Conservation (phyloP, 225 moss, liverwort and hornwort genomes). For the Lunularia cruciata region DNA sequence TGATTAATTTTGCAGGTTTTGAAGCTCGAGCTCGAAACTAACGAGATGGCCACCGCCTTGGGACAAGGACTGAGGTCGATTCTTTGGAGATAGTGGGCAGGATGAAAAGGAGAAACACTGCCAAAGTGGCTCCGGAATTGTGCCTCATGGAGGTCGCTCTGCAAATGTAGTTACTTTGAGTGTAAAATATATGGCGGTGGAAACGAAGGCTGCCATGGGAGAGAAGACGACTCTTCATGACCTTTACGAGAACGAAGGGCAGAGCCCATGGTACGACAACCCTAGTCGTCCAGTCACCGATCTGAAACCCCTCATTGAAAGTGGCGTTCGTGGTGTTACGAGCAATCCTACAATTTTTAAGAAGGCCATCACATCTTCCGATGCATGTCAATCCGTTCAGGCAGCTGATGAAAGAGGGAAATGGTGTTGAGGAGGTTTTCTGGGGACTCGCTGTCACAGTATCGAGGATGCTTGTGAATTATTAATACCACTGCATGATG, state of each 20-base stretch:
- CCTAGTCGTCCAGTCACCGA: constrained; percentile 75
- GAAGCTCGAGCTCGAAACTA: too few relatives aligned
- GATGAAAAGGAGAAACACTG: too few relatives aligned
- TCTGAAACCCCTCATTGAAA: constrained; percentile 78
- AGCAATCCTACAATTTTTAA: constrained; percentile 98
- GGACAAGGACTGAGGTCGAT: too few relatives aligned
- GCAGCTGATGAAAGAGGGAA: constrained; percentile 68
- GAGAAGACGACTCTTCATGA: constrained; percentile 87
- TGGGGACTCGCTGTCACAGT: constrained; percentile 85
- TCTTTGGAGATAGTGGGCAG: too few relatives aligned
- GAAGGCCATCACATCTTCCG: constrained; percentile 80
- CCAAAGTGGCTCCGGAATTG: too few relatives aligned
- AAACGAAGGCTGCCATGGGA: constrained; percentile 38
- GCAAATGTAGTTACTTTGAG: too few relatives aligned
- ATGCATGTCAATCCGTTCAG: constrained; percentile 91
- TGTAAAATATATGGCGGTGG: constrained; percentile 40
- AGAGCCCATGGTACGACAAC: constrained; percentile 96
- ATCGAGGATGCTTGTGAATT: constrained; percentile 92
- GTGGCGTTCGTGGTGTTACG: constrained; percentile 87
- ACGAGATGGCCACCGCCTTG: too few relatives aligned
- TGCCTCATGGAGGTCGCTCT: too few relatives aligned
- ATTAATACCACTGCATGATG: constrained; percentile 61
- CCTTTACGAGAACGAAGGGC: constrained; percentile 74
- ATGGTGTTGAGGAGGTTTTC: constrained; percentile 82
- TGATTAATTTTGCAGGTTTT: too few relatives aligned